Conservation (phyloP, 176 grass and related monocot species). For the Zea luxurians region DNA sequence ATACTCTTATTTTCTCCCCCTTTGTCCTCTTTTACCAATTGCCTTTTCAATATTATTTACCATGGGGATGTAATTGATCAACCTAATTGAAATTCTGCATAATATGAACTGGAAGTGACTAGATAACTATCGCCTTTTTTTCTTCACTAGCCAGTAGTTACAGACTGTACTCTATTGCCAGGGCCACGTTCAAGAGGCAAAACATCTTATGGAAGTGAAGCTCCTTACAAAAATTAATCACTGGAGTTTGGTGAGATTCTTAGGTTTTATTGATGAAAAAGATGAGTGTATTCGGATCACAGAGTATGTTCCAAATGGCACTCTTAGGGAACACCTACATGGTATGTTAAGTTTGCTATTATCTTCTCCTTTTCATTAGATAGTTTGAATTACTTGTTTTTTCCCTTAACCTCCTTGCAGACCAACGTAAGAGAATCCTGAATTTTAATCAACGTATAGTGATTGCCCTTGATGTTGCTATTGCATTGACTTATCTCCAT, state of each 20-base stretch:
- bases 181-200: slow-evolving; percentile 38
- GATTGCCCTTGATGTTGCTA: slow-evolving; percentile 79
- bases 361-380: neutral
- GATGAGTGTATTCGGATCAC: slow-evolving; percentile 66
- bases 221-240: slow-evolving; percentile 62
- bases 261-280: slow-evolving; percentile 50
- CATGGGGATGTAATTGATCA: neutral
- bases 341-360: slow-evolving; percentile 53
- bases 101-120: neutral
- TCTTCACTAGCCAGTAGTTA: slow-evolving; percentile 5
- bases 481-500: slow-evolving; percentile 81
- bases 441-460: slow-evolving; percentile 61
- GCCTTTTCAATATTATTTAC: neutral
- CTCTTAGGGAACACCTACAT: slow-evolving; percentile 64
- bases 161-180: slow-evolving; percentile 31
- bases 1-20: neutral
- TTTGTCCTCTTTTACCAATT: neutral
- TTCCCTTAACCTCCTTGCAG: slow-evolving; percentile 40
- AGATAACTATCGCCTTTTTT: neutral
- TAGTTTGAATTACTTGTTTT: neutral
- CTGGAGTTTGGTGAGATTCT: slow-evolving; percentile 57
- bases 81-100: neutral
- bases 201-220: slow-evolving; percentile 44
- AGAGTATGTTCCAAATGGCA: slow-evolving; percentile 69
- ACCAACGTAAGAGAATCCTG: slow-evolving; percentile 40